Evolutionary conservation across 2,329 filamentous ascomycete species (phyloP).

Genomic region (Ophiognomonia clavigignenti-juglandacearum): DNA sequence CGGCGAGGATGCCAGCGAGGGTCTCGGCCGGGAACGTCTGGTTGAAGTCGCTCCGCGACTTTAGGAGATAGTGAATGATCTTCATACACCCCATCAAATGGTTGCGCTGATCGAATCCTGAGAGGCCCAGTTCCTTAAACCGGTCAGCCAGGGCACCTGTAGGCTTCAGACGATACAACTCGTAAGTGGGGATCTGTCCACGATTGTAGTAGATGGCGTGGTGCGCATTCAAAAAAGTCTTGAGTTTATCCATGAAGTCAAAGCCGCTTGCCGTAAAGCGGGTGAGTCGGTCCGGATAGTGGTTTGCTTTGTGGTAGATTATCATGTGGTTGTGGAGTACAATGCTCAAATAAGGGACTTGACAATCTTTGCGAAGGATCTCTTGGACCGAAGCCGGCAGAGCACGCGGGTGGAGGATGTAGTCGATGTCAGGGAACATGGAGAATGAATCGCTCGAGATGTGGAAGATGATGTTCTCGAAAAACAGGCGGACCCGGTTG

Average conservation of each 20-base stretch:
- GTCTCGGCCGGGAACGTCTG: conserved; percentile 19
- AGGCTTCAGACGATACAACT: conserved; percentile 8
- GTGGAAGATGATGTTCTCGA: conserved; percentile 2
- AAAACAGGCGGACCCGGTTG: conserved; percentile 1
- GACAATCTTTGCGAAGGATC: background rate
- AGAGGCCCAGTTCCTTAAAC: background rate
- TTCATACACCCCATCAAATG: background rate
- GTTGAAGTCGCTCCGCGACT: conserved; percentile 16
- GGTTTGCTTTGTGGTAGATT: conserved; percentile 13
- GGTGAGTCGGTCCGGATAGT: conserved; percentile 9
- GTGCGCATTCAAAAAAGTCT: conserved; percentile 10
- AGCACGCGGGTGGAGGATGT: conserved; percentile 4
- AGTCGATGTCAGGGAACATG: conserved; percentile 1
- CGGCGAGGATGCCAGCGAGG: conserved; percentile 22
- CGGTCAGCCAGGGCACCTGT: conserved; percentile 7
- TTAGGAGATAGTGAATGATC: conserved; percentile 20
- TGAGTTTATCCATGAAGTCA: conserved; percentile 12
- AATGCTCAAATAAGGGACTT: conserved; percentile 19
- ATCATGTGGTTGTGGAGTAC: conserved; percentile 24
- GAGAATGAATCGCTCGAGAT: background rate
- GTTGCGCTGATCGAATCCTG: background rate
- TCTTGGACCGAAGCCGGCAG: conserved; percentile 6
- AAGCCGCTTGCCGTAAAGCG: conserved; percentile 17
- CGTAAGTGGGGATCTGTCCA: conserved; percentile 7
- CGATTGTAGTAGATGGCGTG: conserved; percentile 3